phyloP scores from a whole-genome alignment of 2,329 filamentous ascomycete species.

The Neurospora crassa region DNA sequence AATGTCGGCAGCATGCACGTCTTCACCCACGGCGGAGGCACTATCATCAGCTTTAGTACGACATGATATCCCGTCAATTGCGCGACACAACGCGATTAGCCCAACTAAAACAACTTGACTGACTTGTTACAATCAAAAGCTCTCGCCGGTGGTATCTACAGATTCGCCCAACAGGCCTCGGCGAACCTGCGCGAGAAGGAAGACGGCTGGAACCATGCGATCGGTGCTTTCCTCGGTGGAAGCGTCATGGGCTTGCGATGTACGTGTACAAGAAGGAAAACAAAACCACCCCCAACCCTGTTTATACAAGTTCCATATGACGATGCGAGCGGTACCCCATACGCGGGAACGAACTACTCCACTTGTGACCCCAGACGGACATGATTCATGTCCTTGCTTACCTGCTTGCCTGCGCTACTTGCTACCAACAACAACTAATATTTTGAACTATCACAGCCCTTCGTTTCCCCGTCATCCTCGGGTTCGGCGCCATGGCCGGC shows the following conservation, averaged over 20 bases:
- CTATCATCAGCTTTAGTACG: slow-evolving; percentile 60
- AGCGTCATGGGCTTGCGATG: slow-evolving; percentile 62
- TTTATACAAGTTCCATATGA: neutral
- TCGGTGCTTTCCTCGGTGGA: slow-evolving; percentile 71
- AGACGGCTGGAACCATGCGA: slow-evolving; percentile 63
- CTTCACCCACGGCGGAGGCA: slow-evolving; percentile 68
- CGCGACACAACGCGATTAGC: neutral
- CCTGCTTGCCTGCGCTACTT: neutral
- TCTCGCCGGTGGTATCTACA: slow-evolving; percentile 64
- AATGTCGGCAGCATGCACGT: slow-evolving; percentile 76
- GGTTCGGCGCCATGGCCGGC: slow-evolving; percentile 51
- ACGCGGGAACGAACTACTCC: neutral
- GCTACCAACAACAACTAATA: slow-evolving; percentile 11
- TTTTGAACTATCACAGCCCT: slow-evolving; percentile 33
- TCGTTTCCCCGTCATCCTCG: slow-evolving; percentile 60
- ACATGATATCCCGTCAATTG: neutral
- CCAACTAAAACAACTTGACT: neutral
- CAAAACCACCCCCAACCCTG: neutral
- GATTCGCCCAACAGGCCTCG: slow-evolving; percentile 65
- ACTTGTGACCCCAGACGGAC: slow-evolving; percentile 4
- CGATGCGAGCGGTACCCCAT: neutral
- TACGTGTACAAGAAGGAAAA: slow-evolving; percentile 33
- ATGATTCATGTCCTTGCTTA: neutral
- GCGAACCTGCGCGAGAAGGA: slow-evolving; percentile 83
- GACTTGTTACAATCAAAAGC: slow-evolving; percentile 26